Base-by-base conservation (phyloP, 2,329 filamentous ascomycete genomes). In the Karstenula rhodostoma region DNA sequence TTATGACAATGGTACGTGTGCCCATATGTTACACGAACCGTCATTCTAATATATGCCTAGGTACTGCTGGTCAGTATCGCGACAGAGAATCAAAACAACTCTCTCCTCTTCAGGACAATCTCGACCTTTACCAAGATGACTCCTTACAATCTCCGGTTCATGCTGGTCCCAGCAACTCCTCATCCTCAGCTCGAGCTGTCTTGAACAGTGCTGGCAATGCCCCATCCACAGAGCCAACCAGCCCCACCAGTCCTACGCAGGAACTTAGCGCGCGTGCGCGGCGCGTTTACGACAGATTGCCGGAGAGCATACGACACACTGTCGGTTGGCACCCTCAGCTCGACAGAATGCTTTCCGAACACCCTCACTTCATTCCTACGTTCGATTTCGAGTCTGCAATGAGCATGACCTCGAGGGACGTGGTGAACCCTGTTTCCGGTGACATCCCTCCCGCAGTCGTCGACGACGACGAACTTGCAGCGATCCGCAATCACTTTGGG, bases 1-100 rank as follows among this genome's bases (percentile, higher is more conserved):
- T 32, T 10, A 17, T 3, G 27, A 10, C 19, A 51, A 37, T 40
- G 22, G 33, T 51, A 27, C 5, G n/a, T 37, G 3, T 37, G 17
- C 4, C 8, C 9, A 10, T 27, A 13, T 19, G 1, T 4, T 12
- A 15, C 13, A 22, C 4, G 47, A 19, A 25, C 13, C 9, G 2
- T 6, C 5, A 37, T 8, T 12, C 19, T 33, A 40, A 51, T 2
- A 8, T 17, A 37, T n/a, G 19, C 2, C 12, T 15, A 51, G 49
- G 22, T 51, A 40, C 33, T 51, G 48, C 48, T 40, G 48, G 48
- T 51, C 48, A 51, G 32, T 40, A 40, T n/a, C 10, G 2, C 32
- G 15, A 51, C 32, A 13, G 35, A 40, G 35, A 40, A 12, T 40
- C 35, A 5, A 40, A n/a, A 2, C 29, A 10, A 9, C 2, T 32